A percentile compares a stretch with the other conserved stretches of the same genome.
phyloP scores from a whole-genome alignment of 2,329 filamentous ascomycete genomes.

The Escovopsis sp. region DNA sequence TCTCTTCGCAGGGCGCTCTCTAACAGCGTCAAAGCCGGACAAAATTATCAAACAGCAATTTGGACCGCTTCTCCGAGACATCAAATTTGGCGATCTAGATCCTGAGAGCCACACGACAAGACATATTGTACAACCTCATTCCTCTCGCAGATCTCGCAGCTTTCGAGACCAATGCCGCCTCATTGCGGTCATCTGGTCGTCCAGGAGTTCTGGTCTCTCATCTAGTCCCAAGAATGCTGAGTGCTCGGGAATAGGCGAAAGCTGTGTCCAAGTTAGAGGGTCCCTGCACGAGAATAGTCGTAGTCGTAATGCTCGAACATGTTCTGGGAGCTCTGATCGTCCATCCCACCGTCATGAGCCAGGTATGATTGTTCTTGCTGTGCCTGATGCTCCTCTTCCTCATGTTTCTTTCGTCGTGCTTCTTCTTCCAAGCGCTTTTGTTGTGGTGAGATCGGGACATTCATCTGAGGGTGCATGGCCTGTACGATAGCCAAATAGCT shows the following conservation, averaged over 20 bases:
- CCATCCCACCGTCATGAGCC: slow-evolving; percentile 29
- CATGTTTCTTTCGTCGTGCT: slow-evolving; percentile 29
- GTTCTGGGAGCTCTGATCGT: slow-evolving; percentile 29
- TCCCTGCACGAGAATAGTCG: slow-evolving; percentile 36
- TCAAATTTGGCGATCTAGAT: no score
- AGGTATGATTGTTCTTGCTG: slow-evolving; percentile 34
- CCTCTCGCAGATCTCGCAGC: no score
- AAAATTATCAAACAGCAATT: no score
- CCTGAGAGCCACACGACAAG: no score
- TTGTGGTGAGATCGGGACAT: slow-evolving; percentile 71
- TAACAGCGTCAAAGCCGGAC: no score
- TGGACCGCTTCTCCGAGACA: no score
- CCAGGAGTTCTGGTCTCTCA: slow-evolving; percentile 31
- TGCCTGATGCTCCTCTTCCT: slow-evolving; percentile 37
- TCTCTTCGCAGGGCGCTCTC: no score
- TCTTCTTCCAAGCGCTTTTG: slow-evolving; percentile 47
- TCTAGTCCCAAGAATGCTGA: slow-evolving; percentile 27
- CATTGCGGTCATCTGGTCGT: no score
- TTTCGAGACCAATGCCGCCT: no score
- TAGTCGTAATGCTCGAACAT: slow-evolving; percentile 36
- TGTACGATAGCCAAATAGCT: slow-evolving; percentile 97
- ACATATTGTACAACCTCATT: no score
- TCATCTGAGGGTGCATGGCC: slow-evolving; percentile 93
- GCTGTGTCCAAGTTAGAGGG: not conserved
- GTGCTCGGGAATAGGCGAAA: slow-evolving; percentile 4